Base-by-base conservation (phyloP, 2,329 filamentous ascomycete species). In the Ophiostoma sp. region DNA sequence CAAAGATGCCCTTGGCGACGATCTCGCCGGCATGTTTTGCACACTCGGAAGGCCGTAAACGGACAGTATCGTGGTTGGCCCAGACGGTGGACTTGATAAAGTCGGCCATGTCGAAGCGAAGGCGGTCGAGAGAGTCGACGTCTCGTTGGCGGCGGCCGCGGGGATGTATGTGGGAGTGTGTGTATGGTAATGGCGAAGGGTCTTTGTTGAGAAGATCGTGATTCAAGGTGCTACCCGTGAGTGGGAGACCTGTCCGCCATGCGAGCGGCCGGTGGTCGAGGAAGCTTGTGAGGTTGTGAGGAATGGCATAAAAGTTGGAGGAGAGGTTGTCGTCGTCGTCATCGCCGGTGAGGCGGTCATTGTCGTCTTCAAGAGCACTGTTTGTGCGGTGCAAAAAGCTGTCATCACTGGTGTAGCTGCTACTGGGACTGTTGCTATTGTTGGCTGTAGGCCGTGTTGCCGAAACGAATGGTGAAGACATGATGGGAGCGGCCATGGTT, bases 21-120 rank as follows among this genome's bases (percentile, higher is more conserved):
- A 4, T 76, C 78, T 6, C 79, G 79, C 71, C 83, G 80, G 3
- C 82, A 78, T 15, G 69, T 57, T 39, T 22, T 7, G 45, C 72
- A n/a, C 39, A 66, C n/a, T 11, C 31, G 1, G 81, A 82, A 2
- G 77, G 75, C 28, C 70, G 72, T 0, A 78, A 33, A 22, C 75
- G 77, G 69, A 84, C 77, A 42, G 81, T 48, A 6, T 70, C 63
- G 3, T 78, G 73, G 74, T 83, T 82, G 1, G 76, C 76, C 75
- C 75, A 76, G 55, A 74, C 74, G 12, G 73, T 72, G 17, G 75
- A 36, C 72, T 74, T 66, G 61, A 76, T 45, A 69, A 75, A 75
- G 64, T 76, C 75, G 45, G 71, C 31, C 73, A 75, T 73, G 42
- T 73, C 73, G 63, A 68, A 75, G 42, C 61, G 72, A 2, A 75